Base-by-base conservation (phyloP, 2,329 filamentous ascomycete genomes). In the Colletotrichum chlorophyti region DNA sequence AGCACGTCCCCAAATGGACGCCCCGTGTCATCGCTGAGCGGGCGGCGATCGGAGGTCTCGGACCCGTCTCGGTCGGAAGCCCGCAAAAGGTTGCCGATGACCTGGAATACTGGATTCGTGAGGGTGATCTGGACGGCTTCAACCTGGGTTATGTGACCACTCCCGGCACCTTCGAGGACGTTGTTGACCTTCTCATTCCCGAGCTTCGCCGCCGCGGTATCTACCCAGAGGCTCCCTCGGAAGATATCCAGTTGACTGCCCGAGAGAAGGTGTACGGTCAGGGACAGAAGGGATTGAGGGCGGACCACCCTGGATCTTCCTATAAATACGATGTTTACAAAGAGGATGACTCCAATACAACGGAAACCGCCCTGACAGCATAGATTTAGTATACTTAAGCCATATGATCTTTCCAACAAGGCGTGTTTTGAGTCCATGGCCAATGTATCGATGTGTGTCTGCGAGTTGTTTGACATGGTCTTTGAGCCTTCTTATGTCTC, bases 311-410 rank as follows among this genome's bases (percentile, higher is more conserved):
- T 0, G 87, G 85, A 1, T 83, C 79, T 46, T 69, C 65, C 61
- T 89, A 87, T 66, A 87, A 84, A 71, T 89, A 88, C 63, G 77
- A 83, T 64, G 80, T 85, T 2, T 89, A 87, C 63, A 70, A 80
- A 53, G 83, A 87, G 64, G 81, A 85, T 26, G 14, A 27, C 14
- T 15, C n/a, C 7, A 23, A 11, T 19, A 31, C 51, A 21, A 38
- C 15, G 19, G 40, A 24, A 34, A 19, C 40, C 4, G 11, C 15
- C 35, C 21, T 3, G 15, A 19, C 10, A 11, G 2, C 7, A 19
- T 38, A 21, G 2, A 11, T 21, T 19, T n/a, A n/a, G n/a, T n/a
- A n/a, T n/a, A n/a, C n/a, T n/a, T n/a, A n/a, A n/a, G n/a, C n/a
- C n/a, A n/a, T n/a, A n/a, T n/a, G n/a, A n/a, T n/a, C n/a, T n/a